phyloP scores from a whole-genome alignment of 2,329 filamentous ascomycete species.

The Chaetothyriales sp. region DNA sequence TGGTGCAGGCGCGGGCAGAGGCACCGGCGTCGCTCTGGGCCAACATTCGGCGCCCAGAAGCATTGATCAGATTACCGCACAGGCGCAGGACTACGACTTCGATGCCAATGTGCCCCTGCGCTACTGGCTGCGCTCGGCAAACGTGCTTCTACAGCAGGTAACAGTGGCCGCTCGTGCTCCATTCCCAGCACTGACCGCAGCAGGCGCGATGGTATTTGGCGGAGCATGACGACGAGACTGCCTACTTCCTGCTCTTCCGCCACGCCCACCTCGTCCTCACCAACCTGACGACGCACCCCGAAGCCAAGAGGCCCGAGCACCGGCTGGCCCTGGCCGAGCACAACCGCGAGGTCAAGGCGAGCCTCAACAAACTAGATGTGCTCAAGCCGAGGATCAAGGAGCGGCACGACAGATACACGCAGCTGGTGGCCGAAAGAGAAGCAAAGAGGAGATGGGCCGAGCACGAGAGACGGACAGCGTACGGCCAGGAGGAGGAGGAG shows the following conservation, averaged over 20 bases:
- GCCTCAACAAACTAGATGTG: slow-evolving; percentile 58
- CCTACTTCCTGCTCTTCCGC: slow-evolving; percentile 82
- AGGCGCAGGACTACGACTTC: slow-evolving; percentile 70
- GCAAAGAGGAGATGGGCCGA: neutral
- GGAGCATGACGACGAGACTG: slow-evolving; percentile 75
- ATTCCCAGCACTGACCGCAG: slow-evolving; percentile 2
- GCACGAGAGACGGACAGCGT: neutral
- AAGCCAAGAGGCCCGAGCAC: slow-evolving; percentile 52
- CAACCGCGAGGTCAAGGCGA: slow-evolving; percentile 48
- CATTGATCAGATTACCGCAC: slow-evolving; percentile 61
- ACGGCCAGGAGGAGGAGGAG: slow-evolving; percentile 4
- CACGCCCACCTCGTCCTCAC: slow-evolving; percentile 75
- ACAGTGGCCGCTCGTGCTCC: slow-evolving; percentile 16
- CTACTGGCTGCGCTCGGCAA: slow-evolving; percentile 69
- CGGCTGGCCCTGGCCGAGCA: slow-evolving; percentile 41
- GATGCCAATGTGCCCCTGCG: slow-evolving; percentile 62
- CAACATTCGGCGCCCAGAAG: slow-evolving; percentile 42
- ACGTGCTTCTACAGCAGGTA: slow-evolving; percentile 70
- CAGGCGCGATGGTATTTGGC: slow-evolving; percentile 73
- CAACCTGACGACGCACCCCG: slow-evolving; percentile 61
- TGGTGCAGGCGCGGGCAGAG: neutral
- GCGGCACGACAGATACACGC: slow-evolving; percentile 55
- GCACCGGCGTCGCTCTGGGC: slow-evolving; percentile 11
- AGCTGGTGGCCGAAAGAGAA: slow-evolving; percentile 35
- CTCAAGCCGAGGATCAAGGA: slow-evolving; percentile 67